phyloP scores from a whole-genome alignment of 2,329 filamentous ascomycete genomes.

The Corniculantispora saksenae region DNA sequence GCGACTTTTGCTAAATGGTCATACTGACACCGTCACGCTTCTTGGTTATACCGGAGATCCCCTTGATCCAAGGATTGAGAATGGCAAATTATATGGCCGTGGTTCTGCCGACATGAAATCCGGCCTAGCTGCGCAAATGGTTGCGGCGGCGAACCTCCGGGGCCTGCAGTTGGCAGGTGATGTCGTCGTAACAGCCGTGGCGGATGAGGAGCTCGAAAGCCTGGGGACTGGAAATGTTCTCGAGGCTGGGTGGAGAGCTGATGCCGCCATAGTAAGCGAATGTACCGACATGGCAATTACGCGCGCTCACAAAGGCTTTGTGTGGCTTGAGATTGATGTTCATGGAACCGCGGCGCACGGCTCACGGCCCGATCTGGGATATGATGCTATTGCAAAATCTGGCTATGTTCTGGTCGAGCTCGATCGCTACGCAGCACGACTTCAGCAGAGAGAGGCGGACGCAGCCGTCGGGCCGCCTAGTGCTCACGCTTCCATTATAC shows the following conservation, averaged over 20 bases:
- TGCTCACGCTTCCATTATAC: slow-evolving; percentile 50
- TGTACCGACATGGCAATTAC: slow-evolving; percentile 45
- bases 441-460: slow-evolving; percentile 34
- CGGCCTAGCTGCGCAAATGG: slow-evolving; percentile 49
- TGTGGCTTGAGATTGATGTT: slow-evolving; percentile 45
- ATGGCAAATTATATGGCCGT: slow-evolving; percentile 46
- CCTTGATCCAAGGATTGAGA: slow-evolving; percentile 42
- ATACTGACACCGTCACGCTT: slow-evolving; percentile 53
- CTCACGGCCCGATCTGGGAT: slow-evolving; percentile 43
- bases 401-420: slow-evolving; percentile 49
- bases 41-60: slow-evolving; percentile 48
- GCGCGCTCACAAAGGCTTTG: slow-evolving; percentile 53
- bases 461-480: slow-evolving; percentile 38
- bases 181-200: slow-evolving; percentile 54
- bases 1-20: slow-evolving; percentile 54
- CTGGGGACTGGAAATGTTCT: slow-evolving; percentile 53
- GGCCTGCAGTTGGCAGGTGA: slow-evolving; percentile 45
- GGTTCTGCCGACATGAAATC: slow-evolving; percentile 55
- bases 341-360: slow-evolving; percentile 45
- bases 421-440: slow-evolving; percentile 40
- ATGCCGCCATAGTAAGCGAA: slow-evolving; percentile 52
- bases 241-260: slow-evolving; percentile 52
- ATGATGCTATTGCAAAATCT: slow-evolving; percentile 51
- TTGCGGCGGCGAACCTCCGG: slow-evolving; percentile 41
- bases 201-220: slow-evolving; percentile 53